Evolutionary conservation across 2,329 filamentous ascomycete species (phyloP).

Genomic region (Pyrenophora teres): DNA sequence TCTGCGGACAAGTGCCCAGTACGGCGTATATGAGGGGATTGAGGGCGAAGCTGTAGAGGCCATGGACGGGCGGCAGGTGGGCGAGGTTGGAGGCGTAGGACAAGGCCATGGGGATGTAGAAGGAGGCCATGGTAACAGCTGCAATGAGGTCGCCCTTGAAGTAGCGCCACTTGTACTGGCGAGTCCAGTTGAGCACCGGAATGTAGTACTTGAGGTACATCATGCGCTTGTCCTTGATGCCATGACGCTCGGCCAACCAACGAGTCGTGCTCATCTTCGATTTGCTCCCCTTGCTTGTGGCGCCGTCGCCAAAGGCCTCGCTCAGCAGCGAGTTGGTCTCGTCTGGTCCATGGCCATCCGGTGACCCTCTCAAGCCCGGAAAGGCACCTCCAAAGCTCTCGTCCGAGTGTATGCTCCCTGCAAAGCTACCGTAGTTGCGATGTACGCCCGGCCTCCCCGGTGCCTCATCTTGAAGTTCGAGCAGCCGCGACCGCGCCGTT

Average conservation of each 20-base stretch:
- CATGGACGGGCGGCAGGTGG: constrained; percentile 90
- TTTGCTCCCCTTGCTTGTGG: constrained; percentile 48
- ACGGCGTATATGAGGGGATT: constrained; percentile 90
- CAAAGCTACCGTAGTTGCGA: constrained; percentile 58
- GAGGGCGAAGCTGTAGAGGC: constrained; percentile 91
- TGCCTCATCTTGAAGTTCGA: constrained; percentile 51
- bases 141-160: constrained; percentile 85
- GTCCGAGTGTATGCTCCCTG: constrained; percentile 55
- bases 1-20: constrained; percentile 86
- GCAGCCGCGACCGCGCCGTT: constrained; percentile 46
- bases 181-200: constrained; percentile 87
- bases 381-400: constrained; percentile 48
- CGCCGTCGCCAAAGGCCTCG: constrained; percentile 51
- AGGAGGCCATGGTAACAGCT: constrained; percentile 94
- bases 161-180: constrained; percentile 81
- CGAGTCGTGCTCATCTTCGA: constrained; percentile 74
- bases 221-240: constrained; percentile 71
- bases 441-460: constrained; percentile 67
- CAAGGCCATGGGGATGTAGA: constrained; percentile 96
- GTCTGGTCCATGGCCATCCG: constrained; percentile 38
- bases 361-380: constrained; percentile 37
- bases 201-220: constrained; percentile 93
- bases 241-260: constrained; percentile 72
- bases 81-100: constrained; percentile 91
- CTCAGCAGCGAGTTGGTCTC: constrained; percentile 48